Evolutionary conservation across 208 protist genomes (phyloP).

Genomic region (Acanthamoeba culbertsoni): DNA sequence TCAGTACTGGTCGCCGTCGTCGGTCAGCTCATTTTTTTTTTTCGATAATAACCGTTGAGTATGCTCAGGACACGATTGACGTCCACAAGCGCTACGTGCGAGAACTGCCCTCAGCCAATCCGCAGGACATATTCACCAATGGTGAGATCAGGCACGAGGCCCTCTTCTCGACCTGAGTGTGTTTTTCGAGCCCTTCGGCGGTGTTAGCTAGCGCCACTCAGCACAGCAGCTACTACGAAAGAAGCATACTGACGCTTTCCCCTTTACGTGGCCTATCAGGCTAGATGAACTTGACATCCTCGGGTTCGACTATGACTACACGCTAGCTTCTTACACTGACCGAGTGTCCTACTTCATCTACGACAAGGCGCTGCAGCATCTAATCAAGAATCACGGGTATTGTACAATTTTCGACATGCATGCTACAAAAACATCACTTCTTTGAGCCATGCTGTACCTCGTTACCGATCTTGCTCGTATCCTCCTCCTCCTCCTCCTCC

Average conservation of each 20-base stretch:
- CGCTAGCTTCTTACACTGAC: constrained; percentile 66
- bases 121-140: constrained; percentile 40
- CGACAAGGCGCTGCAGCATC: constrained; percentile 49
- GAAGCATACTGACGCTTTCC: not conserved
- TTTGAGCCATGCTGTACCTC: not conserved
- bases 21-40: no score
- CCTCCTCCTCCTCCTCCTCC: not conserved
- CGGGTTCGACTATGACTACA: constrained; percentile 75
- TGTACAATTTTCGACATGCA: not conserved
- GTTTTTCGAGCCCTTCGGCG: no score
- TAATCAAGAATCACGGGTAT: constrained; percentile 61
- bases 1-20: not conserved
- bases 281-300: constrained; percentile 58
- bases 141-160: not conserved
- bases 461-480: not conserved
- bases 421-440: no score
- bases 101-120: not conserved
- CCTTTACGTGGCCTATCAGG: not conserved
- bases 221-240: no score
- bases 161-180: not conserved
- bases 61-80: not conserved
- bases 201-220: no score
- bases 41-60: no score
- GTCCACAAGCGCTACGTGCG: constrained; percentile 6
- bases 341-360: constrained; percentile 70